Evolutionary conservation across 768 basidiomycete species (phyloP).

Genomic region (Pisolithus tinctorius): DNA sequence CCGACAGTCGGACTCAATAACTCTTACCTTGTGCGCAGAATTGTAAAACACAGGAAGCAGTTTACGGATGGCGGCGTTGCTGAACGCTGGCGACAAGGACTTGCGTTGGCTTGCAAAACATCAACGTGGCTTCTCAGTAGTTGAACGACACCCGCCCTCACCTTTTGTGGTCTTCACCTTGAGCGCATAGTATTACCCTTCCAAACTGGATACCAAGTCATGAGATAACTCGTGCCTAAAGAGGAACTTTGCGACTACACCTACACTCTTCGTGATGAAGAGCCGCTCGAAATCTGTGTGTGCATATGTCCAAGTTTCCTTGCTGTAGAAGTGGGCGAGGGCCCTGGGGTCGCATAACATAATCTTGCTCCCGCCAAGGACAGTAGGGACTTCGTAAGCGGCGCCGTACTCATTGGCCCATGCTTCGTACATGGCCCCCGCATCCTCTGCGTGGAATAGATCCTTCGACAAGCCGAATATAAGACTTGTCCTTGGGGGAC

Average conservation of each 20-base stretch:
- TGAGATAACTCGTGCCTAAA: neutral
- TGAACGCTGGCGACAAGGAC: neutral
- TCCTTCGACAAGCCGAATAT: constrained; percentile 11
- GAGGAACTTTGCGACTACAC: neutral
- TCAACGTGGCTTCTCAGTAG: neutral
- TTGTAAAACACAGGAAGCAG: constrained; percentile 21
- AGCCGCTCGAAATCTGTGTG: constrained; percentile 15
- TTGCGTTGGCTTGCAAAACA: constrained; percentile 18
- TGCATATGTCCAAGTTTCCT: constrained; percentile 37
- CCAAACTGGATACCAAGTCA: neutral
- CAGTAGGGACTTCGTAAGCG: constrained; percentile 33
- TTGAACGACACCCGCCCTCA: constrained; percentile 1
- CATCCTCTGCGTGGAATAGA: neutral
- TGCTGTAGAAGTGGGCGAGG: constrained; percentile 36
- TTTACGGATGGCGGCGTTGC: constrained; percentile 15
- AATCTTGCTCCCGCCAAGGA: constrained; percentile 29
- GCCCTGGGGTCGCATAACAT: constrained; percentile 24
- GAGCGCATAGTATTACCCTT: too few species aligned
- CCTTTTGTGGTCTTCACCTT: constrained; percentile 29
- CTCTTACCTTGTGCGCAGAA: constrained; percentile 8
- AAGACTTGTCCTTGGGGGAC: constrained; percentile 13
- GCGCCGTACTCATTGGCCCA: constrained; percentile 3
- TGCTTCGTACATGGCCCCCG: too few species aligned
- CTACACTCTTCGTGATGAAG: constrained; percentile 19
- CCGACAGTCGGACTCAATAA: too few species aligned